These are phyloP conservation scores for Pythium phragmitis DNA, from an alignment of 352 stramenopile species.

Conservation along the genomic window DNA sequence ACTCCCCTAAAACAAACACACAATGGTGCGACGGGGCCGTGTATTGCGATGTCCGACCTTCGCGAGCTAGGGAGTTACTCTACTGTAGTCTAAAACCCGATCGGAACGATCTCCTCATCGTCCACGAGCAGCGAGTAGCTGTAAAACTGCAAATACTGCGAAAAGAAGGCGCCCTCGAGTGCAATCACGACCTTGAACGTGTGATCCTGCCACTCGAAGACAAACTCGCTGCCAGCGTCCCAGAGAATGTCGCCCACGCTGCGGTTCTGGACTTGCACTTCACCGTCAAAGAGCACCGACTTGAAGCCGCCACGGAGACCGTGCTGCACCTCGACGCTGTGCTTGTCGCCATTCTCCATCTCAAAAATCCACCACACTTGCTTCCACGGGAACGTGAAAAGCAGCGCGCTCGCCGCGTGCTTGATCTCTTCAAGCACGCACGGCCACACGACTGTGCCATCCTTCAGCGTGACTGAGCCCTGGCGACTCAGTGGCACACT, in stretches of 20 bases:
- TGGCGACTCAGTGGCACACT: conserved; percentile 62
- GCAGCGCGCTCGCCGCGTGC: conserved; percentile 64
- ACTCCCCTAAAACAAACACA: too few relatives aligned
- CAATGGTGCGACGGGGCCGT: too few relatives aligned
- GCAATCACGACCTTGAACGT: conserved; percentile 77
- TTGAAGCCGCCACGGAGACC: conserved; percentile 73
- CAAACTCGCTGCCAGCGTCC: conserved; percentile 75
- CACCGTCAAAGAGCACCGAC: conserved; percentile 68
- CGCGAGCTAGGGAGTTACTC: too few relatives aligned
- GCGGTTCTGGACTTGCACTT: conserved; percentile 62
- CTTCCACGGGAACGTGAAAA: conserved; percentile 88
- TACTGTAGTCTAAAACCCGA: conserved; percentile 29
- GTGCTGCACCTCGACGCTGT: conserved; percentile 79
- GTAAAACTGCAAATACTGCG: conserved; percentile 82
- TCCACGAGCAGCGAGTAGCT: conserved; percentile 81
- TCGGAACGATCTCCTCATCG: conserved; percentile 62
- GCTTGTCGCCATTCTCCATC: conserved; percentile 47
- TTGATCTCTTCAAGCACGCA: conserved; percentile 84
- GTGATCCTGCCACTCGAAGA: conserved; percentile 63
- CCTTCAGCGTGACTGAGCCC: conserved; percentile 45
- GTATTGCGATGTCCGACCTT: too few relatives aligned
- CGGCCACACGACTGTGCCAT: conserved; percentile 53
- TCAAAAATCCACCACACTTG: conserved; percentile 86
- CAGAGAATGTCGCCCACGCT: conserved; percentile 74
- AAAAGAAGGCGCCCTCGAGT: conserved; percentile 83